Evolutionary conservation across 192 early-diverging fungal genomes (phyloP).

Genomic region (Rhizophagus prolifer): DNA sequence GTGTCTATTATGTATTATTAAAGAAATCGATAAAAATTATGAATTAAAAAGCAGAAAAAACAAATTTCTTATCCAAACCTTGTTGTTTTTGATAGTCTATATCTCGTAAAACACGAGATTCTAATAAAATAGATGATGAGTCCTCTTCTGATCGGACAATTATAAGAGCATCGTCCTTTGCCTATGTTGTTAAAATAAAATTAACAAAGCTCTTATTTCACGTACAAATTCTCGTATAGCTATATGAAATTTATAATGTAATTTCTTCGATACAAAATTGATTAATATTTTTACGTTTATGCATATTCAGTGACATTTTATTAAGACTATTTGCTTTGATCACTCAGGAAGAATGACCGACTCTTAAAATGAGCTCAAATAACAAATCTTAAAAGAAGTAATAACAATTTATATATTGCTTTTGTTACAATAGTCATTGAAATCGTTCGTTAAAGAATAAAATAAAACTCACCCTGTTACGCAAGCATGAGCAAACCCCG

Average conservation of each 20-base stretch:
- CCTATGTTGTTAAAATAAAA: conserved; percentile 4
- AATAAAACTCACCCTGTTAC: conserved; percentile 55
- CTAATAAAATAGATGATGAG: conserved; percentile 61
- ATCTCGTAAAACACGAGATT: conserved; percentile 70
- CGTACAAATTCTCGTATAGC: neutral
- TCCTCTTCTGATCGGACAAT: conserved; percentile 66
- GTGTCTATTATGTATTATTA: conserved; percentile 63
- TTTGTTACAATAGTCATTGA: neutral
- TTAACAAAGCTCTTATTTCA: conserved; percentile 9
- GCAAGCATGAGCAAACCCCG: conserved; percentile 71
- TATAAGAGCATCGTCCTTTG: conserved; percentile 60
- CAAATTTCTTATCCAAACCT: conserved; percentile 50
- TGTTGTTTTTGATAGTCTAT: conserved; percentile 83
- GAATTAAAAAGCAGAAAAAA: neutral
- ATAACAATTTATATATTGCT: neutral
- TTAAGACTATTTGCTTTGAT: too few relatives aligned
- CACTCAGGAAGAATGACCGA: too few relatives aligned
- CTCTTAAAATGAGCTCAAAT: too few relatives aligned
- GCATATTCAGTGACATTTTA: too few relatives aligned
- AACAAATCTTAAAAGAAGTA: neutral
- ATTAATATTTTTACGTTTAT: too few relatives aligned
- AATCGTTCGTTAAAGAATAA: neutral
- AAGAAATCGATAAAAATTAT: neutral
- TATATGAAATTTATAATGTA: neutral
- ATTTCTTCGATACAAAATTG: neutral